Conservation (phyloP, 257 asterid genomes). For the Solanum chilense region DNA sequence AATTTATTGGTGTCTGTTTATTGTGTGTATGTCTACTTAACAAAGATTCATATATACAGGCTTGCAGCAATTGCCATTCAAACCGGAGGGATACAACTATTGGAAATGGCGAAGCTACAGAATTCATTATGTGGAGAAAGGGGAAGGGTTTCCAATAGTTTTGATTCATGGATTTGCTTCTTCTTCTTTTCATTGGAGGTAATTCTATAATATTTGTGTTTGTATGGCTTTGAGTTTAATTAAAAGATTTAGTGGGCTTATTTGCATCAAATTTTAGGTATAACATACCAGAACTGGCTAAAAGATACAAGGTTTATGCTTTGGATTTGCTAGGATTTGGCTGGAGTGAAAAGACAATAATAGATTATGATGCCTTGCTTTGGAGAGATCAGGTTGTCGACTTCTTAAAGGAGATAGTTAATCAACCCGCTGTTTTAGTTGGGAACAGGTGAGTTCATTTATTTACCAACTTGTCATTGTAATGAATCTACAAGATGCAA, state of each 20-base stretch:
- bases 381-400: slow-evolving; percentile 95
- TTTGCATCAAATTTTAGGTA: slow-evolving; percentile 27
- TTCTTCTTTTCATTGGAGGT: slow-evolving; percentile 99
- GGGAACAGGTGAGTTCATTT: slow-evolving; percentile 58
- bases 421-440: slow-evolving; percentile 75
- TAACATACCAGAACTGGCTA: slow-evolving; percentile 83
- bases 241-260: background rate
- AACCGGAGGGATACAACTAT: slow-evolving; percentile 73
- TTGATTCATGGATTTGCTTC: slow-evolving; percentile 94
- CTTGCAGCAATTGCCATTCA: slow-evolving; percentile 56
- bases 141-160: slow-evolving; percentile 78
- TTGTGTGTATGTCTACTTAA: background rate
- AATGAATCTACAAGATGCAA: background rate
- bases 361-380: slow-evolving; percentile 76
- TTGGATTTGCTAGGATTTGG: slow-evolving; percentile 89
- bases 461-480: background rate
- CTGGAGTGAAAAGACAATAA: slow-evolving; percentile 89
- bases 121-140: slow-evolving; percentile 82
- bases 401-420: slow-evolving; percentile 66
- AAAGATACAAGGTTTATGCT: slow-evolving; percentile 78
- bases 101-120: slow-evolving; percentile 76
- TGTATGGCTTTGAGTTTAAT: background rate
- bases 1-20: background rate
- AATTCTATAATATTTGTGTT: background rate
- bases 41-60: slow-evolving; percentile 24